Evolutionary conservation across 345 rosid species (phyloP), one percentile per base, ranked within the genome.

Genomic region (Microthlaspi erraticum): DNA sequence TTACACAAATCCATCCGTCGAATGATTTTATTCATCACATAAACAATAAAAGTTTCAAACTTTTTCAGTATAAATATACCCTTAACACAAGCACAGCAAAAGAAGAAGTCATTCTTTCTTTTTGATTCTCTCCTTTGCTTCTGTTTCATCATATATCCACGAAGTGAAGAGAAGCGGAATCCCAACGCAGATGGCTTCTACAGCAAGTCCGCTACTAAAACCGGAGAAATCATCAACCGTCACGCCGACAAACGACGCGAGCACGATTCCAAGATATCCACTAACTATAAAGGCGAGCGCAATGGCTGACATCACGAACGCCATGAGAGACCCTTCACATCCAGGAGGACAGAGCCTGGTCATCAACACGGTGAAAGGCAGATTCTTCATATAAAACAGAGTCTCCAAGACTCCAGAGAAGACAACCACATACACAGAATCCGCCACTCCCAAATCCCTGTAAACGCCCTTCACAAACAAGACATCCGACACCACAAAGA

Each of bases 321-420:
- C 95, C 87, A 88, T 84, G 39, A 91, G 69, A 33, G 99, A 93
- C 8, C 97, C 97, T 79, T 91, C 97, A 53, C 96, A 93, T n/a
- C 93, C 96, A 0, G 71, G 84, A 14, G 93, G 97, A 72, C 97
- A 90, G 6, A 88, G 83, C 67, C 83, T 75, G 0, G 90, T 83
- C 31, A 94, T 84, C 79, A 89, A 68, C 16, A 91, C 79, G 5
- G 83, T 85, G 72, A 94, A 91, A 0, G 97, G 99, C 9, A 94
- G 85, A 52, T 77, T 78, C 87, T 94, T 91, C 68, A 88, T 84
- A 57, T 83, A 84, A 81, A 84, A 82, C 13, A 91, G 75, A 11
- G 86, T 89, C 68, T 94, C 99, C 69, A 85, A 19, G 36, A 91
- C 45, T 11, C 99, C 90, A 0, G 97, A 86, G 75, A 88, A 84